Percentiles rank a stretch among this genome's conserved stretches.
Evolutionary conservation across 2,329 filamentous ascomycete species (phyloP).

Genomic region (Incumbomyces lentus): DNA sequence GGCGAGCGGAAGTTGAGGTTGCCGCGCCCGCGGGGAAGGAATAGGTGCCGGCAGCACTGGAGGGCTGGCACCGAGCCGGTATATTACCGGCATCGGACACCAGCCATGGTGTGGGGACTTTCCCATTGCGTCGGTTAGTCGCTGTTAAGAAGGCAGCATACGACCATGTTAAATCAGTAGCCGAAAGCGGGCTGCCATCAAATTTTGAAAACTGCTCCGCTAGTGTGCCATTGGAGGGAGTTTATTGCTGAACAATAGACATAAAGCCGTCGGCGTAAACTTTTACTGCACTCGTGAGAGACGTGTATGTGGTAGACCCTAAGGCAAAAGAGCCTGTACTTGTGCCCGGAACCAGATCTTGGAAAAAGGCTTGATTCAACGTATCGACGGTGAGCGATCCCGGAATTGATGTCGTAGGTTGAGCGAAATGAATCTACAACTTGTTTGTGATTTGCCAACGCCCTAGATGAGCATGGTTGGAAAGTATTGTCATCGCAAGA

Average conservation of each 20-base stretch:
- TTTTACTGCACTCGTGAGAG: slow-evolving; percentile 48
- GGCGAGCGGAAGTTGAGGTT: slow-evolving; percentile 10
- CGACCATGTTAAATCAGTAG: slow-evolving; percentile 35
- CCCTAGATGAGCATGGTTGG: slow-evolving; percentile 60
- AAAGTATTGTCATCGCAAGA: slow-evolving; percentile 56
- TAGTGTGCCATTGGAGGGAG: slow-evolving; percentile 46
- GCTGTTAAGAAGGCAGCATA: slow-evolving; percentile 33
- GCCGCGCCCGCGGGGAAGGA: slow-evolving; percentile 7
- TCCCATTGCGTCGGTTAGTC: slow-evolving; percentile 13
- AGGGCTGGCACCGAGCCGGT: slow-evolving; percentile 11
- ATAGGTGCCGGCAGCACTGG: slow-evolving; percentile 19
- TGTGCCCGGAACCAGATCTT: slow-evolving; percentile 49
- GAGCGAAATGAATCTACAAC: slow-evolving; percentile 65
- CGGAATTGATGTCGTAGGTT: slow-evolving; percentile 60
- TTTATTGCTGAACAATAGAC: slow-evolving; percentile 33
- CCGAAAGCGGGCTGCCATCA: slow-evolving; percentile 28
- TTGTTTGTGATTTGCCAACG: slow-evolving; percentile 64
- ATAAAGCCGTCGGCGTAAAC: slow-evolving; percentile 52
- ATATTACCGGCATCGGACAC: slow-evolving; percentile 9
- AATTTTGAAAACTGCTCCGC: slow-evolving; percentile 31
- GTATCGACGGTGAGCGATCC: slow-evolving; percentile 55
- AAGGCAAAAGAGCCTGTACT: slow-evolving; percentile 49
- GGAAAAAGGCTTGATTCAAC: slow-evolving; percentile 61
- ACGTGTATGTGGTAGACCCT: slow-evolving; percentile 35
- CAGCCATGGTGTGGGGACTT: slow-evolving; percentile 19